Conservation (phyloP, 2,329 filamentous ascomycete genomes). For the Botryotinia calthae region DNA sequence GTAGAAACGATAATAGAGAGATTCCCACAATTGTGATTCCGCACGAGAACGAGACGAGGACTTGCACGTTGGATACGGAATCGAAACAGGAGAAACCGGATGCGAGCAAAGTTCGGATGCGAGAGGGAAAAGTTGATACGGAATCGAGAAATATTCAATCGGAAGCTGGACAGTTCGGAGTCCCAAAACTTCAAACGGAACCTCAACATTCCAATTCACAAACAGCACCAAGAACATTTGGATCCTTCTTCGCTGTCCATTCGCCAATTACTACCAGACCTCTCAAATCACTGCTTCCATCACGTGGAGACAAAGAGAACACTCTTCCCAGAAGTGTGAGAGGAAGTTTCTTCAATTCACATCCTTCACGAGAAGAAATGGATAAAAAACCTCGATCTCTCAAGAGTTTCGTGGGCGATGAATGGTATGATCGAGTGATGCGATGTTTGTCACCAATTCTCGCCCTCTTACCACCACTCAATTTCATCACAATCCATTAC, state of each 20-base stretch:
- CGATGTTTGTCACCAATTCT: not conserved
- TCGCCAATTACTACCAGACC: not conserved
- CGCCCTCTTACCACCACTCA: slow-evolving; percentile 41
- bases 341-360: not conserved
- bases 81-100: not conserved
- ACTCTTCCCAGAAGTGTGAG: not conserved
- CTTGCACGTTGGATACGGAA: not conserved
- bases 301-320: not conserved
- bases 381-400: not conserved
- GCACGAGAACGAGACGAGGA: not conserved
- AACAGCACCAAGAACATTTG: slow-evolving; percentile 1
- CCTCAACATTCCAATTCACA: not conserved
- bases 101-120: not conserved
- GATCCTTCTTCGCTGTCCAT: not conserved
- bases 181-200: not conserved
- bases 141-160: not conserved
- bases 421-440: not conserved
- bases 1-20: not conserved
- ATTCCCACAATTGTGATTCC: not conserved
- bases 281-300: slow-evolving; percentile 1
- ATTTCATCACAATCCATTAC: slow-evolving; percentile 66
- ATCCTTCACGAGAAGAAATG: not conserved
- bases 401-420: slow-evolving; percentile 5
- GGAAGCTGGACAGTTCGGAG: not conserved
- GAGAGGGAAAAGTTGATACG: not conserved